A percentile compares a stretch with the other conserved stretches of the same genome.
Conservation (phyloP, 2,329 filamentous ascomycete genomes). For the Sporothrix luriei region DNA sequence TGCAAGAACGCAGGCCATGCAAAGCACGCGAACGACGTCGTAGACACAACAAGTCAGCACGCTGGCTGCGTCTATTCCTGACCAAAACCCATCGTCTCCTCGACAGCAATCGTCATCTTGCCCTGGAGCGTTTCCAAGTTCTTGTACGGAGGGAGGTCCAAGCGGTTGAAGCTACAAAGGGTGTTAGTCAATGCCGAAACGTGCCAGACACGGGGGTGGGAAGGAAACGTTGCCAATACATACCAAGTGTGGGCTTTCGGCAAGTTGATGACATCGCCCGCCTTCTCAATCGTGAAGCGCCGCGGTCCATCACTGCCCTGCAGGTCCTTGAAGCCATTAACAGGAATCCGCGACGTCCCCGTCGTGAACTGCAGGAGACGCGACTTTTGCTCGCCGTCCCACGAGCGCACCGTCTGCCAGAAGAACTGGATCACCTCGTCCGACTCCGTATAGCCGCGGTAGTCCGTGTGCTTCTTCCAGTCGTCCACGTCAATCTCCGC, state of each 20-base stretch:
- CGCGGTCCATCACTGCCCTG: conserved; percentile 95
- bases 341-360: conserved; percentile 94
- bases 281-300: conserved; percentile 97
- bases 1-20: background rate
- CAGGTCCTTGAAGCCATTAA: conserved; percentile 99
- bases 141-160: conserved; percentile 80
- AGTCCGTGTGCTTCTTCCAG: conserved; percentile 99
- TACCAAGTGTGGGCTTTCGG: conserved; percentile 99
- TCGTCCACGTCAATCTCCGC: conserved; percentile 99
- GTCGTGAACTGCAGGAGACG: conserved; percentile 95
- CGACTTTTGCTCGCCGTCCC: conserved; percentile 98
- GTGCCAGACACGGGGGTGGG: background rate
- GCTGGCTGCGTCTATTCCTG: conserved; percentile 70
- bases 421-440: conserved; percentile 98
- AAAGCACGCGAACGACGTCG: background rate
- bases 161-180: background rate
- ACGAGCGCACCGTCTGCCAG: conserved; percentile 95
- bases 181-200: background rate
- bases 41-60: too few species aligned
- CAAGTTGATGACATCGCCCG: conserved; percentile 83
- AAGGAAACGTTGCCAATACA: conserved; percentile 42
- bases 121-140: conserved; percentile 77
- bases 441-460: conserved; percentile 95
- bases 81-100: conserved; percentile 98
- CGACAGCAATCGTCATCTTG: conserved; percentile 94